phyloP scores from a whole-genome alignment of 345 rosid species.

The Arabidopsis thaliana region DNA sequence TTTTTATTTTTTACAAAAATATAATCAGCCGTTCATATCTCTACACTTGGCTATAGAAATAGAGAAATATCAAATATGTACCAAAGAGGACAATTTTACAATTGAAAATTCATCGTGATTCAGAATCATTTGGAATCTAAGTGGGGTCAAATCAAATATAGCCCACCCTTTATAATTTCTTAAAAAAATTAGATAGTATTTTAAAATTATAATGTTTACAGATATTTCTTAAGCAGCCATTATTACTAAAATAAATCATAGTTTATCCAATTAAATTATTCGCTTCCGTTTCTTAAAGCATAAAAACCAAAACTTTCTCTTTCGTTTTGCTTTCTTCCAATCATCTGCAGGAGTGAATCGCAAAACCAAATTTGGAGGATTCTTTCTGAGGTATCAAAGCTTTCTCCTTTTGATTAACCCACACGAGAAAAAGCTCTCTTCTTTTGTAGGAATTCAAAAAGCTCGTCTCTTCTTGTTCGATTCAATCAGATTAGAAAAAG shows the following conservation, averaged over 20 bases:
- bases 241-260: neutral
- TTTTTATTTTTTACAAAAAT: neutral
- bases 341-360: constrained; percentile 33
- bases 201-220: neutral
- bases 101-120: constrained; percentile 3
- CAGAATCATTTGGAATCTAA: constrained; percentile 26
- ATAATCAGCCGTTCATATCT: neutral
- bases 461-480: neutral
- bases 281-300: constrained; percentile 1
- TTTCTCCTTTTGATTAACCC: constrained; percentile 9
- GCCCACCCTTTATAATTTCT: neutral
- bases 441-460: neutral
- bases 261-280: neutral
- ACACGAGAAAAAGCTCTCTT: neutral
- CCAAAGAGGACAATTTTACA: neutral
- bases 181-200: too few species aligned
- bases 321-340: constrained; percentile 4
- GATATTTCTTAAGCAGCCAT: constrained; percentile 16
- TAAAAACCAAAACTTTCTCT: constrained; percentile 25
- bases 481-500: constrained; percentile 1
- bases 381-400: constrained; percentile 26
- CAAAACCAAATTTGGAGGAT: constrained; percentile 22
- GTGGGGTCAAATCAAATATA: constrained; percentile 24
- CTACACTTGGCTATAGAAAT: neutral
- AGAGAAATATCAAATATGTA: constrained; percentile 10